Evolutionary conservation across 176 grass and related monocot genomes (phyloP), one percentile per base, ranked within the genome.

Genomic region (Chloris gayana): DNA sequence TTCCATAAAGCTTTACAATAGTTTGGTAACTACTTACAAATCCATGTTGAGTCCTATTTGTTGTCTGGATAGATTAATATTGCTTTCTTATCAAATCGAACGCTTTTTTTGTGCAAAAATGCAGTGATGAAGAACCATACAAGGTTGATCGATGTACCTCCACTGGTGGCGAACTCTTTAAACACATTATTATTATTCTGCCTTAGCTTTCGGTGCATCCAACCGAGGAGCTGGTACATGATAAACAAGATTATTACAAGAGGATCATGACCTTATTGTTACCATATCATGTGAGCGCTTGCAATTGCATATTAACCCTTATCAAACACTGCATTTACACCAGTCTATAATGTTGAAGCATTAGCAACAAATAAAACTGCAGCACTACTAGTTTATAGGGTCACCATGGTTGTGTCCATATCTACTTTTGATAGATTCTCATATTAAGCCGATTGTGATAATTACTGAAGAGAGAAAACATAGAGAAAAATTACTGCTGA

Each of bases 191-290:
- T 79, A 82, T 80, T 87, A 38, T 85, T 93, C 72, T 91, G 88
- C 38, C 92, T 86, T 47, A 99, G 75, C 56, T 93, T 99, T 2
- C 92, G 86, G 71, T 99, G 96, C 96, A 99, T 99, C 96, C 96
- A 99, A 79, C 90, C 96, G 3, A 95, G 84, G 51, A 99, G 75
- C 96, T 99, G 86, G 42, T 9, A 72, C 21, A 82, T 17, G 34
- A 18, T 18, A n/a, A 57, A 74, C 19, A 70, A 70, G 22, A 47
- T 50, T n/a, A 87, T 9, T 6, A 24, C 9, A 51, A 65, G 22
- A 61, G 27, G 34, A 25, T 13, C 58, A 61, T 29, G 25, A 3
- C 11, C 25, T 61, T 5, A 29, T 1, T 61, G 4, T 3, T 61
- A 14, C 26, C 17, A 21, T 25, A 11, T 25, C 21, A 25, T 58